These are phyloP conservation scores for Mortierella polycephala DNA, from an alignment of 371 early-diverging fungal genomes.

Conservation along the genomic window DNA sequence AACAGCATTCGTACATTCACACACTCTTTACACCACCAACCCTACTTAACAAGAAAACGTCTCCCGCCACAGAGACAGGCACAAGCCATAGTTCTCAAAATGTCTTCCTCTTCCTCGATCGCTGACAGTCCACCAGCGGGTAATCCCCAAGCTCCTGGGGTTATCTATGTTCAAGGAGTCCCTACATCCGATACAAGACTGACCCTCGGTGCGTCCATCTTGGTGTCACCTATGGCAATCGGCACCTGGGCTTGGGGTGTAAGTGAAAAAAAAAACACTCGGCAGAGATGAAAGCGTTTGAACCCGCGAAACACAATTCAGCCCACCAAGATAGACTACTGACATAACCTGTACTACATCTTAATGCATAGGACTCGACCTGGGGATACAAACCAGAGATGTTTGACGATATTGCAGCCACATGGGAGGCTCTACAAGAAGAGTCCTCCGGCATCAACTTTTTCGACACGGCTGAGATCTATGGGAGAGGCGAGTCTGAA, in stretches of 20 bases:
- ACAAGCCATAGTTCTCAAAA: background rate
- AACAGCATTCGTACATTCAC: background rate
- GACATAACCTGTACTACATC: background rate
- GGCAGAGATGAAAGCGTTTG: too few relatives aligned
- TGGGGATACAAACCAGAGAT: conserved; percentile 52
- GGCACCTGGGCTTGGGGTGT: conserved; percentile 71
- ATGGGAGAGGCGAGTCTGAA: conserved; percentile 68
- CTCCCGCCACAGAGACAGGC: background rate
- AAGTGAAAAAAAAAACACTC: conserved; percentile 22
- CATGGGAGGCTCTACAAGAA: conserved; percentile 47
- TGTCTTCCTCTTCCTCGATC: background rate
- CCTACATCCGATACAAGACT: conserved; percentile 62
- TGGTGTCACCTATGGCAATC: conserved; percentile 65
- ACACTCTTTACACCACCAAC: background rate
- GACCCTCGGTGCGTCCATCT: conserved; percentile 53
- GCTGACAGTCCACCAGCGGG: conserved; percentile 5
- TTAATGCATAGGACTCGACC: conserved; percentile 13
- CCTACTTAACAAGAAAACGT: background rate
- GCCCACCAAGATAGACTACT: too few relatives aligned
- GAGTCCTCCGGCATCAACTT: conserved; percentile 48
- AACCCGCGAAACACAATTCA: too few relatives aligned
- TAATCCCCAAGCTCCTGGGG: conserved; percentile 30
- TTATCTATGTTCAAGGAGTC: conserved; percentile 46
- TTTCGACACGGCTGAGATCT: conserved; percentile 62
- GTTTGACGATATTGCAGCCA: conserved; percentile 44